A percentile compares a stretch with the other conserved stretches of the same genome.
Evolutionary conservation across 1,139 yeast species (phyloP).

Genomic region (Candida neerlandica): DNA sequence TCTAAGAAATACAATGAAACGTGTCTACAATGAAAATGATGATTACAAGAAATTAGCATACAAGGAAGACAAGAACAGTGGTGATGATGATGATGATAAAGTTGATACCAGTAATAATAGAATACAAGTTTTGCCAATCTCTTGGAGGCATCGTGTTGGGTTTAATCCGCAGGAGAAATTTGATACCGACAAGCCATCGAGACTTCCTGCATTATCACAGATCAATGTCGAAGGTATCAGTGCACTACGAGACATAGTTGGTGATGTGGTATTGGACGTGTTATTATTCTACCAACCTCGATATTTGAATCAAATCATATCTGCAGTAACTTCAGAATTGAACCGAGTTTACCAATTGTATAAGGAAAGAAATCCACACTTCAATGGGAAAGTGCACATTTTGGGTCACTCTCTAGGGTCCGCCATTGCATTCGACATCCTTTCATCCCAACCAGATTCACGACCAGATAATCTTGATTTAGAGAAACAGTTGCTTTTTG

Average conservation of each 20-base stretch:
- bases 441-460: constrained; percentile 56
- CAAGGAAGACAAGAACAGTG: constrained; percentile 21
- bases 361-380: constrained; percentile 66
- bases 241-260: constrained; percentile 74
- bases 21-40: constrained; percentile 51
- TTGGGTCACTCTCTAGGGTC: constrained; percentile 94
- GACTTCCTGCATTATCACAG: constrained; percentile 67
- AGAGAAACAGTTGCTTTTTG: constrained; percentile 56
- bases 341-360: constrained; percentile 68
- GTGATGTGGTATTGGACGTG: constrained; percentile 86
- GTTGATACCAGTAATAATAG: constrained; percentile 46
- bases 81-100: constrained; percentile 23
- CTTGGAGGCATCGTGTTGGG: constrained; percentile 75
- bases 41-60: constrained; percentile 40
- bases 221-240: constrained; percentile 81
- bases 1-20: constrained; percentile 64
- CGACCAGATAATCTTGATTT: constrained; percentile 23
- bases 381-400: constrained; percentile 77
- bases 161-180: constrained; percentile 52
- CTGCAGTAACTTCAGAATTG: constrained; percentile 68
- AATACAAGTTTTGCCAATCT: constrained; percentile 75
- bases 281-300: constrained; percentile 81
- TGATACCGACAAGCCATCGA: constrained; percentile 32
- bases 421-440: constrained; percentile 77
- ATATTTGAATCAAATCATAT: constrained; percentile 63